Base-by-base conservation (phyloP, 164 flowering plant species). In the Santalum album region DNA sequence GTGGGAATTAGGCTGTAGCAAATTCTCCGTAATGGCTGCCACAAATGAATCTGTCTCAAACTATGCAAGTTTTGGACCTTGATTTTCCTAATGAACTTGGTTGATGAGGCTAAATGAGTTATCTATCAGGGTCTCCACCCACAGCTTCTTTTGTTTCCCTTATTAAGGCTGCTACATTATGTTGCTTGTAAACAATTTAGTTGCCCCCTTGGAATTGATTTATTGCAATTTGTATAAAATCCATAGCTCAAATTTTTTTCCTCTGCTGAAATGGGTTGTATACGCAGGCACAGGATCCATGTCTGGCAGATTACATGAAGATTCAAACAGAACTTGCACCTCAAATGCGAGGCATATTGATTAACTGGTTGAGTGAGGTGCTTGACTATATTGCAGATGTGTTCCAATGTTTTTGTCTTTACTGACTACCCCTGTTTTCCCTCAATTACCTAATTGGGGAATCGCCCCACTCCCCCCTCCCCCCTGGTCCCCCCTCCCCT, bases 351-450 rank as follows among this genome's bases (percentile, higher is more conserved):
- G 85, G 82, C 49, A 77, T 87, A 57, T 62, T 87, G 70, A 58
- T 90, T 73, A 90, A 90, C 67, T 90, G 97, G 96, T 74, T 90
- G 42, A 75, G 80, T 71, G 97, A 90, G 70, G 97, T 86, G 68
- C 29, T 17, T 50, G 7, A 60, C 20, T 6, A 21, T 49, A 18
- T 22, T 26, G 56, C 25, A 15, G 22, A 18, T n/a, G 32, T 42
- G 19, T 46, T 15, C 32, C 7, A 9, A 15, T 22, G 16, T 10
- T 7, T 36, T 10, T 36, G 16, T 23, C 27, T 25, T 25, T 24
- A 25, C 22, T 34, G 21, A 14, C 11, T 53, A 49, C 34, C 21
- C 38, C 2, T 20, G 6, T 25, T 12, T 24, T 18, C 25, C 15
- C 3, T 24, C 3, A n/a, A 27, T 26, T 53, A n/a, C n/a, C n/a